phyloP scores from a whole-genome alignment of 208 protist genomes.

The Hexamita inflata region DNA sequence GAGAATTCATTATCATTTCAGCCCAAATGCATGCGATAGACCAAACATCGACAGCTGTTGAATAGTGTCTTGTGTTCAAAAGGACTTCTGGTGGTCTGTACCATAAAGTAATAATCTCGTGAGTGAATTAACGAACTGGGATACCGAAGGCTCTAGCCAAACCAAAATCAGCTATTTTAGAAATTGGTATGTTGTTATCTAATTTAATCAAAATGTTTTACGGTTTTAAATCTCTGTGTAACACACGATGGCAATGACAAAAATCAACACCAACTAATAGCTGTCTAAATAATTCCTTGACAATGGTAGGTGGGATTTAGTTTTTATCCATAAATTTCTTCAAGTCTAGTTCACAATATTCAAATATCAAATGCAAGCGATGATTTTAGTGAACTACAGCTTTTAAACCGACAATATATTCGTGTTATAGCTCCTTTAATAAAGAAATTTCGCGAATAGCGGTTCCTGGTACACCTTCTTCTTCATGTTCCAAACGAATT shows the following conservation, averaged over 20 bases:
- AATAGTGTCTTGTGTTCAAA: slow-evolving; percentile 86
- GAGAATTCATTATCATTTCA: slow-evolving; percentile 67
- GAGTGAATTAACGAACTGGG: slow-evolving; percentile 41
- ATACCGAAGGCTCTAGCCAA: slow-evolving; percentile 39
- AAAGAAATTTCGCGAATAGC: slow-evolving; percentile 88
- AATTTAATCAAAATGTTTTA: slow-evolving; percentile 70
- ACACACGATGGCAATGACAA: slow-evolving; percentile 70
- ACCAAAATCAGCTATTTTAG: slow-evolving; percentile 38
- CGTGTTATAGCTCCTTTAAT: slow-evolving; percentile 82
- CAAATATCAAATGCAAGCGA: slow-evolving; percentile 59
- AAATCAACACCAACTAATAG: slow-evolving; percentile 66
- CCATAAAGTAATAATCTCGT: slow-evolving; percentile 79
- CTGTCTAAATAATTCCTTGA: slow-evolving; percentile 55
- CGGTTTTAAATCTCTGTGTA: slow-evolving; percentile 79
- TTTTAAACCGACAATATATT: slow-evolving; percentile 64
- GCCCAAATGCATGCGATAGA: slow-evolving; percentile 95
- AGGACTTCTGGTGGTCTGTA: slow-evolving; percentile 99
- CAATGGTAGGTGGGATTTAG: neutral
- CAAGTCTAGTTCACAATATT: slow-evolving; percentile 60
- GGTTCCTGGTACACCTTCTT: slow-evolving; percentile 87
- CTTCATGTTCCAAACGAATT: slow-evolving; percentile 77
- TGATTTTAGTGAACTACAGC: slow-evolving; percentile 56
- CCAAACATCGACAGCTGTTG: slow-evolving; percentile 94
- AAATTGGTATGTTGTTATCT: slow-evolving; percentile 23
- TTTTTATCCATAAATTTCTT: slow-evolving; percentile 54